A percentile compares a stretch with the other conserved stretches of the same genome.
Evolutionary conservation across 805 yeast genomes (phyloP).

Genomic region (Dipodascopsis uninucleata): DNA sequence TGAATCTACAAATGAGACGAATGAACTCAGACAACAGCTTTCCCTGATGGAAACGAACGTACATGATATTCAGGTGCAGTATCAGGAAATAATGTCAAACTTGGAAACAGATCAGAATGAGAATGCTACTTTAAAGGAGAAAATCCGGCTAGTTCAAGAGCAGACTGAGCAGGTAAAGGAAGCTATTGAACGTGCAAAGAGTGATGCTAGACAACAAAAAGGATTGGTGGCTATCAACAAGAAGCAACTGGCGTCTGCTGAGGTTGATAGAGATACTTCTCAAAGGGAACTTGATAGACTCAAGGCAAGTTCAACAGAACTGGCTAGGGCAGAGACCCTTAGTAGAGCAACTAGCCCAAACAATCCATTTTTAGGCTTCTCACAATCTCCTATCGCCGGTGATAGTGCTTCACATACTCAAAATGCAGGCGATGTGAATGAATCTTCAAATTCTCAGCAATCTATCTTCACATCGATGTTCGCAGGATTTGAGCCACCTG

Average conservation of each 20-base stretch:
- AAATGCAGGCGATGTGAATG: no score
- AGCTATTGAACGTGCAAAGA: constrained; percentile 50
- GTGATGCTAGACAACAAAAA: constrained; percentile 57
- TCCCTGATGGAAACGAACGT: constrained; percentile 74
- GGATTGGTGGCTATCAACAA: constrained; percentile 62
- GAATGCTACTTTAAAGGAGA: constrained; percentile 63
- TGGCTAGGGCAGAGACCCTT: no score
- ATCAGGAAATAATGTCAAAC: constrained; percentile 56
- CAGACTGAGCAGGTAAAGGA: constrained; percentile 58
- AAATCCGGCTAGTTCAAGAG: constrained; percentile 61
- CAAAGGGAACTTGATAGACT: constrained; percentile 42
- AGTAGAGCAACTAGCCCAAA: no score
- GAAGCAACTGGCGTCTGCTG: constrained; percentile 65
- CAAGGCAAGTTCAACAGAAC: no score
- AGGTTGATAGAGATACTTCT: constrained; percentile 47
- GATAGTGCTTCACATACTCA: no score
- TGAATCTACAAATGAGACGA: constrained; percentile 63
- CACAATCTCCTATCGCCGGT: no score
- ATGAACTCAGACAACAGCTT: constrained; percentile 64
- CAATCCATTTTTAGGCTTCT: no score
- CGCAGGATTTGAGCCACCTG: constrained; percentile 37
- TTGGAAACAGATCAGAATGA: constrained; percentile 67
- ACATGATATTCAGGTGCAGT: constrained; percentile 63
- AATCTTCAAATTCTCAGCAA: no score
- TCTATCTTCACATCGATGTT: constrained; percentile 44